Conservation (phyloP, 495 filamentous ascomycete species). For the Neurospora pannonica region DNA sequence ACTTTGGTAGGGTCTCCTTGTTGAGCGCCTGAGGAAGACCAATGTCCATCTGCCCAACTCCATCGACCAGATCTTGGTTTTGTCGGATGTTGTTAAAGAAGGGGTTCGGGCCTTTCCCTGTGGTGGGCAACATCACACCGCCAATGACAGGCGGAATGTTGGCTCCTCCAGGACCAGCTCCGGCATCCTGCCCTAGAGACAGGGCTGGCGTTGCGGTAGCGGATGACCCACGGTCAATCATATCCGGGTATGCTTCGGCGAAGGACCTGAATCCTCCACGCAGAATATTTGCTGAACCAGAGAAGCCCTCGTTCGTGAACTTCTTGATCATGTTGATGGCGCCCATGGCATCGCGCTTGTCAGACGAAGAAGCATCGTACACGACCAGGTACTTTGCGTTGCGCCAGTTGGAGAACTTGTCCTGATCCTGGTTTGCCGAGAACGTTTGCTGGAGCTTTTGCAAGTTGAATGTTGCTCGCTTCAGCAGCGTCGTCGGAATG, state of each 20-base stretch:
- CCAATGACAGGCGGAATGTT: slow-evolving; percentile 69
- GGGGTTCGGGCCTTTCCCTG: slow-evolving; percentile 61
- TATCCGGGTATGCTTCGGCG: slow-evolving; percentile 33
- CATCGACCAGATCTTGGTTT: slow-evolving; percentile 90
- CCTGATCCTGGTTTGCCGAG: slow-evolving; percentile 60
- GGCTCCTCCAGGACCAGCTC: slow-evolving; percentile 30
- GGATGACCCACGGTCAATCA: slow-evolving; percentile 36
- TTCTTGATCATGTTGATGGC: slow-evolving; percentile 84
- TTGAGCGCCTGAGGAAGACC: slow-evolving; percentile 53
- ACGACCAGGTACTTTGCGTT: slow-evolving; percentile 68
- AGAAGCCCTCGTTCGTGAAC: slow-evolving; percentile 77
- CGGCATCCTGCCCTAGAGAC: slow-evolving; percentile 23
- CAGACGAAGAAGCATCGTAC: slow-evolving; percentile 70
- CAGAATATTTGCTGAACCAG: slow-evolving; percentile 62
- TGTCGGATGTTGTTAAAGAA: slow-evolving; percentile 96
- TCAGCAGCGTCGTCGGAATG: slow-evolving; percentile 88
- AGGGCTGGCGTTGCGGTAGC: slow-evolving; percentile 19
- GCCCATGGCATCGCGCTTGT: slow-evolving; percentile 66
- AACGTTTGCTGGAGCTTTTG: slow-evolving; percentile 84
- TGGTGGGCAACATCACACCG: slow-evolving; percentile 72
- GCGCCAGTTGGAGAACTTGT: slow-evolving; percentile 69
- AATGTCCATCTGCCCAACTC: slow-evolving; percentile 82
- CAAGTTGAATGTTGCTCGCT: slow-evolving; percentile 85
- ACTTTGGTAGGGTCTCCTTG: slow-evolving; percentile 54
- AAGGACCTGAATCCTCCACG: slow-evolving; percentile 49